Evolutionary conservation across 495 filamentous ascomycete genomes (phyloP), one percentile per base, ranked within the genome.

Genomic region (Mycothermus thermophilus): DNA sequence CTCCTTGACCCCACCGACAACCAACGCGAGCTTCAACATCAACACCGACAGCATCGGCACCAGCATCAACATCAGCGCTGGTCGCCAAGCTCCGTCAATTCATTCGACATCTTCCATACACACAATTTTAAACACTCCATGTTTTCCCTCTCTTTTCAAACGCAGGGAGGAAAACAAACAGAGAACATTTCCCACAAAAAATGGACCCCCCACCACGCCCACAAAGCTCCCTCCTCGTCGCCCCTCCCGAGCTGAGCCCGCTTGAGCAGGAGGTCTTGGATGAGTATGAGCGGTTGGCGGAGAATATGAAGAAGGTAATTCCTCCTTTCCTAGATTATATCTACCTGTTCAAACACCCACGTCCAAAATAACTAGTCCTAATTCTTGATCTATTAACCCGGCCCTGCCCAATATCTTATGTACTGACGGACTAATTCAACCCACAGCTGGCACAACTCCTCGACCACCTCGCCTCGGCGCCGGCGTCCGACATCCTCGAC

Each of bases 231-330:
- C 45, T 35, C 27, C 55, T 42, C 37, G 57, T 34, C 43, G 54
- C 59, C 18, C 54, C 54, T n/a, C 63, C 63, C 8, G 67, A 72
- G 39, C 72, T 83, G 37, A 70, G 80, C 0, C 78, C 83, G 4
- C 71, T 90, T 7, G 87, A 97, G 60, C 87, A 94, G 59, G 86
- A 95, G 54, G 77, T 97, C 1, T 67, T 97, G 0, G 83, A 94
- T 25, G 90, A 95, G 58, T 97, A 97, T 48, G 67, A 85, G 35
- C 74, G 80, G 14, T 60, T 97, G 16, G 71, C 88, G 1, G 75
- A 79, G 46, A 96, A 95, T 51, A 79, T 96, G 64, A 93, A 95
- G 50, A 80, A 77, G 64, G 90, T 88, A 56, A 34, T 40, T 53
- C n/a, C 8, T n/a, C n/a, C n/a, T n/a, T n/a, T n/a, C n/a, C n/a